A percentile compares a stretch with the other conserved stretches of the same genome.
These are phyloP conservation scores for Glycine soja DNA, from an alignment of 306 rosid genomes.

Conservation along the genomic window DNA sequence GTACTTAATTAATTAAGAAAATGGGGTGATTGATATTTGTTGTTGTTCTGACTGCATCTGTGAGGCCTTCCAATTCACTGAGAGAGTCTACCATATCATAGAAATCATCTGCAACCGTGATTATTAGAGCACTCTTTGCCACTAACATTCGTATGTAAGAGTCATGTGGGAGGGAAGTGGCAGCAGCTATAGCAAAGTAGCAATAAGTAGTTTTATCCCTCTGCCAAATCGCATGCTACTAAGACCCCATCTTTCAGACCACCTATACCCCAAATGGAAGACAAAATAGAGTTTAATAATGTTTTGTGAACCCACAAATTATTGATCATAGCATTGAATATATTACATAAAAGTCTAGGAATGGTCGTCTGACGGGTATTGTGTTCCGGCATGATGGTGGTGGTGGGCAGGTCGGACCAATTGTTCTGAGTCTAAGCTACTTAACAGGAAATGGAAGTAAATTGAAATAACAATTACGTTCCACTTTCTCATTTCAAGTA, in stretches of 20 bases:
- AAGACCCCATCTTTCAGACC: not conserved
- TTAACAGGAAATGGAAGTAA: no score
- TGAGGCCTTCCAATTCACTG: not conserved
- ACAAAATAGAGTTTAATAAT: slow-evolving; percentile 5
- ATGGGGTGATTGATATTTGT: not conserved
- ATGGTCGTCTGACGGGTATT: no score
- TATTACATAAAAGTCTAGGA: no score
- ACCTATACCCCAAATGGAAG: not conserved
- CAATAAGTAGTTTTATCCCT: not conserved
- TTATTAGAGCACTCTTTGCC: no score
- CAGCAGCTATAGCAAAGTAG: no score
- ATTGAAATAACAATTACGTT: no score
- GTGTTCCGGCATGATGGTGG: no score
- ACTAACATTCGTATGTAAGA: not conserved
- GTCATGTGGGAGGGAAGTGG: not conserved
- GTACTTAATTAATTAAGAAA: not conserved
- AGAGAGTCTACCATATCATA: not conserved
- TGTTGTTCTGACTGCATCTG: not conserved
- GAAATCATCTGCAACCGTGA: not conserved
- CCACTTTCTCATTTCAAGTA: no score
- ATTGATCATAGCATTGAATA: not conserved
- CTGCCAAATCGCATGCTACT: not conserved
- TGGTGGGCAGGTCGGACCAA: no score
- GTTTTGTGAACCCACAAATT: slow-evolving; percentile 7
- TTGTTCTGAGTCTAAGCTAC: no score